Evolutionary conservation across 768 basidiomycete species (phyloP), one percentile per base, ranked within the genome.

Genomic region (Leccinellum albellum): DNA sequence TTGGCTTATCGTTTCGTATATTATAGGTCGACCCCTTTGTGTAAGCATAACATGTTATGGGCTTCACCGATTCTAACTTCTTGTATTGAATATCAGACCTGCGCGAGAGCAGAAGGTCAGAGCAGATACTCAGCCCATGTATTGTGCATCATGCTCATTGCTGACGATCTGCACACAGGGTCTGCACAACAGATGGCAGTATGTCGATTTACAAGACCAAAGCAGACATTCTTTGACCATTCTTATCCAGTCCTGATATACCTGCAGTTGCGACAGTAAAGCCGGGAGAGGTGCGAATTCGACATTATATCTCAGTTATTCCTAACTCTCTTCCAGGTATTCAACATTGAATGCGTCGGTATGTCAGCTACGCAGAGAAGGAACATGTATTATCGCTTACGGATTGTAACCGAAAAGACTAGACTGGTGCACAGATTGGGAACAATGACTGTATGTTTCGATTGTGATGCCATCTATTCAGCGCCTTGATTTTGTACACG

Each of bases 391-490:
- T 28, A 8, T 37, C n/a, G 23, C 52, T 63, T 24, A 62, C 45
- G 24, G 12, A 28, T 31, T 23, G 44, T n/a, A 15, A 42, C 29
- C 29, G 17, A 49, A 17, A 44, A 87, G 87, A 88, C 62, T 90
- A 87, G 88, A 90, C 87, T 15, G 88, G 87, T 17, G 87, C 86
- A 1, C 87, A 89, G 64, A 88, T 89, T 50, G 85, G 86, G 45
- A 89, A 88, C 66, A 89, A 88, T 58, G 85, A 89, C 60, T 78
- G 86, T 86, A 55, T 28, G 80, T 73, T 23, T 46, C 6, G 17
- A 31, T 28, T 44, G 15, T 21, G 31, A 33, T 24, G 35, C 54
- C 7, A 0, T 7, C 17, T 13, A 12, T 31, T 9, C 13, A 10
- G 6, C 42, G 32, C 13, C 24, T 33, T 20, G 10, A 40, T 32